Evolutionary conservation across 208 protist species (phyloP), one percentile per base, ranked within the genome.

Genomic region (Eutreptiella sp.): DNA sequence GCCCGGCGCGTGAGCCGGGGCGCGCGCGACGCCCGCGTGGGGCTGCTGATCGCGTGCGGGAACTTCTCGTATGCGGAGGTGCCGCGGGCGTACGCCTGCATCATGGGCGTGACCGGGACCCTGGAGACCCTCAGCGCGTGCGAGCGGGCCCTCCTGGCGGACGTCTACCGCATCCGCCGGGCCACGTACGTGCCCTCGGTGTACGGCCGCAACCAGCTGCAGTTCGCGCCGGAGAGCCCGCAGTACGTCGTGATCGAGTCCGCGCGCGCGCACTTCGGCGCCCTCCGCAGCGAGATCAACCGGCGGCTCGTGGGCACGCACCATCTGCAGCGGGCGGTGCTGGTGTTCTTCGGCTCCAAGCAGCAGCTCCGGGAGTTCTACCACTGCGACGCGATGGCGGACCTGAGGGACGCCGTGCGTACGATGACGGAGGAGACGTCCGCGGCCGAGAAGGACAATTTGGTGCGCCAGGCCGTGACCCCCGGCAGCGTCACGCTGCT

Each of bases 71-170:
- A 69, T 59, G 54, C 60, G 31, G 29, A 68, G 38, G 26, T 69
- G 3, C 53, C 63, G 31, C 21, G 31, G 31, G 46, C 55, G 36
- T 69, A 68, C 38, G 38, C 48, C 29, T 19, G 39, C 14, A 38
- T 69, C 14, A 47, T 69, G 50, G 63, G 63, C 27, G 63, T 68
- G n/a, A 64, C 58, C n/a, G 63, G 63, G 21, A 69, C 63, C 34
- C 61, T 69, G 11, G 33, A 39, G 26, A 53, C 46, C 14, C 19
- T 41, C 27, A 45, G 39, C 33, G 16, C 19, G 29, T 23, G 42
- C 21, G 59, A 69, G 24, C 7, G 21, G 43, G 1, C 57, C 16
- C 50, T 69, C 29, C 27, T 69, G 33, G 23, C 36, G 14, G 54
- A 65, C 11, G 53, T 65, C 41, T n/a, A 62, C 32, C 45, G 66